These are phyloP conservation scores for Stramenopiles sp. DNA, from an alignment of 352 stramenopile genomes.

Conservation along the genomic window DNA sequence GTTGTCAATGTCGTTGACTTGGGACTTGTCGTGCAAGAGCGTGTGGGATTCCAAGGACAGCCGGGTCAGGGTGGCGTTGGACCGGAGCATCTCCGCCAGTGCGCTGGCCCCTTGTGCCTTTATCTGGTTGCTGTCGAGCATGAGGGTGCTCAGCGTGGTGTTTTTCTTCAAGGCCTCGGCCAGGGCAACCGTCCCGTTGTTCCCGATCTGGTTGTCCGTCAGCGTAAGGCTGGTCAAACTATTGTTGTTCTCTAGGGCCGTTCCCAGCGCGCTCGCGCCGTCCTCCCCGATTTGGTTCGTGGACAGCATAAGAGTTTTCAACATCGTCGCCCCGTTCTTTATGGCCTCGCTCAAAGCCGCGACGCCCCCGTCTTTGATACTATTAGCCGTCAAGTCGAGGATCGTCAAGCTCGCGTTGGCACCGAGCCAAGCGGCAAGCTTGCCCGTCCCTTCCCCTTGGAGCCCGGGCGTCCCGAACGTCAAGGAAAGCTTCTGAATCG, in stretches of 20 bases:
- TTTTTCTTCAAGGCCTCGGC: background rate
- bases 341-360: background rate
- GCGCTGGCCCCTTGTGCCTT: background rate
- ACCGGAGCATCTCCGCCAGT: background rate
- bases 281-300: background rate
- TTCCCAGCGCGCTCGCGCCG: background rate
- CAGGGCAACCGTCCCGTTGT: background rate
- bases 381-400: slow-evolving; percentile 1
- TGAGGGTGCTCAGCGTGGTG: background rate
- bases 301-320: background rate
- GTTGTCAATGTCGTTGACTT: too few relatives aligned
- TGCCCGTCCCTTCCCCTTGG: too few relatives aligned
- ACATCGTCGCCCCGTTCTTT: background rate
- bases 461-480: too few relatives aligned
- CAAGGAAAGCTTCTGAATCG: too few relatives aligned
- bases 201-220: background rate
- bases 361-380: background rate
- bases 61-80: too few relatives aligned
- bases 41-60: too few relatives aligned
- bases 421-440: too few relatives aligned
- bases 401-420: background rate
- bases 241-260: background rate
- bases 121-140: background rate
- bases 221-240: background rate
- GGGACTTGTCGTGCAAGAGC: too few relatives aligned